Conservation (phyloP, 2,329 filamentous ascomycete species). For the Fusarium multiceps region DNA sequence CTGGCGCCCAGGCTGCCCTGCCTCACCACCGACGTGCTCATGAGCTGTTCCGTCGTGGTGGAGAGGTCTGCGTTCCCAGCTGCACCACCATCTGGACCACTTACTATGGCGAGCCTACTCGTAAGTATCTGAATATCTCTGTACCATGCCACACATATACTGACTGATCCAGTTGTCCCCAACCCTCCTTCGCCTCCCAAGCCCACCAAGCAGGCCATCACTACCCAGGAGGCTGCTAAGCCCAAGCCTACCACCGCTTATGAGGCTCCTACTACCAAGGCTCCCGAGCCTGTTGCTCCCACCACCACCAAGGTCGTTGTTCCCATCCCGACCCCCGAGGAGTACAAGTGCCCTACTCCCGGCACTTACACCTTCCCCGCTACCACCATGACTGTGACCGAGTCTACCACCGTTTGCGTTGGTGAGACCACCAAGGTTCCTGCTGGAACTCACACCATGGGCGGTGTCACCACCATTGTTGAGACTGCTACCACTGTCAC, state of each 20-base stretch:
- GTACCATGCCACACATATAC: background rate
- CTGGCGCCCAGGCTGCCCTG: constrained; percentile 65
- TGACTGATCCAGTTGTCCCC: constrained; percentile 53
- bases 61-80: constrained; percentile 65
- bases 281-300: constrained; percentile 33
- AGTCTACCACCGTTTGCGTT: constrained; percentile 74
- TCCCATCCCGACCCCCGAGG: constrained; percentile 63
- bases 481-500: constrained; percentile 72
- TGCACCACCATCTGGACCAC: constrained; percentile 82
- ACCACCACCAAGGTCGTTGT: constrained; percentile 55
- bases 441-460: constrained; percentile 74
- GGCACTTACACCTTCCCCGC: constrained; percentile 82
- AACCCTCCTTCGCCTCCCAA: constrained; percentile 49
- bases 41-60: constrained; percentile 66
- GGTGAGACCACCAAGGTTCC: constrained; percentile 71
- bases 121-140: constrained; percentile 58
- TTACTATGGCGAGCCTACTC: constrained; percentile 72
- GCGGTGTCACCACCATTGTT: constrained; percentile 79
- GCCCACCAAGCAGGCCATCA: constrained; percentile 30
- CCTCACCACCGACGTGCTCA: constrained; percentile 73
- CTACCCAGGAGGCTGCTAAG: constrained; percentile 28
- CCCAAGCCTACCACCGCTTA: constrained; percentile 23
- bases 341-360: constrained; percentile 69
- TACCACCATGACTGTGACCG: constrained; percentile 74
- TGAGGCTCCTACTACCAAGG: constrained; percentile 20